Percentiles rank a stretch among this genome's conserved stretches.
phyloP scores from a whole-genome alignment of 2,329 filamentous ascomycete genomes.

The Pleurostoma richardsiae region DNA sequence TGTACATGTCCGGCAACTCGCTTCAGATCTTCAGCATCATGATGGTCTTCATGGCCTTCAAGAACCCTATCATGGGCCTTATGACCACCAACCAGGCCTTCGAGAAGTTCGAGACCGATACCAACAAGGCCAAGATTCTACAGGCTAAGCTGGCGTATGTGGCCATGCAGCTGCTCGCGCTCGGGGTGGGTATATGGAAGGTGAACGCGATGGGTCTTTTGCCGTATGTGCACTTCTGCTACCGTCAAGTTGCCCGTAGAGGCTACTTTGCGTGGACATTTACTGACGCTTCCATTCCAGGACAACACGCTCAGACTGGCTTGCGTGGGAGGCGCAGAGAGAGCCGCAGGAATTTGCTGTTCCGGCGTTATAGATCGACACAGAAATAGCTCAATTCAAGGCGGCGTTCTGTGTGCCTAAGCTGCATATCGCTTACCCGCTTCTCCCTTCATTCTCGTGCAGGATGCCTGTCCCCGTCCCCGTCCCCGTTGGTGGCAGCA shows the following conservation, averaged over 20 bases:
- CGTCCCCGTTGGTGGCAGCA: too few species aligned
- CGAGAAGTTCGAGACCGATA: slow-evolving; percentile 80
- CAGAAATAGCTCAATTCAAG: too few species aligned
- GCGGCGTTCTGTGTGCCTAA: too few species aligned
- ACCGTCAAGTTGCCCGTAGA: slow-evolving; percentile 26
- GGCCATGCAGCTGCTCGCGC: slow-evolving; percentile 75
- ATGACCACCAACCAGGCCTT: slow-evolving; percentile 84
- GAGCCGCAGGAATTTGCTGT: slow-evolving; percentile 62
- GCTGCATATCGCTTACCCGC: too few species aligned
- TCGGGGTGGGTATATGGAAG: slow-evolving; percentile 91
- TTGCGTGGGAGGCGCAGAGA: slow-evolving; percentile 85
- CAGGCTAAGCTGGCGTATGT: slow-evolving; percentile 86
- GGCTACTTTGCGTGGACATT: neutral
- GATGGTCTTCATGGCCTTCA: slow-evolving; percentile 99
- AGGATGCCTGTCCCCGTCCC: too few species aligned
- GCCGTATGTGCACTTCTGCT: slow-evolving; percentile 49
- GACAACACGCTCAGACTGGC: slow-evolving; percentile 94
- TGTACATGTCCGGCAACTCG: slow-evolving; percentile 99
- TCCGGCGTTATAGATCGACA: slow-evolving; percentile 45
- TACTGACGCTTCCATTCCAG: slow-evolving; percentile 37
- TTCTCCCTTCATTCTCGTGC: too few species aligned
- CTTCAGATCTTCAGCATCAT: slow-evolving; percentile 99
- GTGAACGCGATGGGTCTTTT: slow-evolving; percentile 93
- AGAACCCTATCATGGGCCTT: slow-evolving; percentile 84
- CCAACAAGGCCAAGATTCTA: slow-evolving; percentile 67